Evolutionary conservation across 2,329 filamentous ascomycete genomes (phyloP), one percentile per base, ranked within the genome.

Genomic region (Coniochaeta pulveracea): DNA sequence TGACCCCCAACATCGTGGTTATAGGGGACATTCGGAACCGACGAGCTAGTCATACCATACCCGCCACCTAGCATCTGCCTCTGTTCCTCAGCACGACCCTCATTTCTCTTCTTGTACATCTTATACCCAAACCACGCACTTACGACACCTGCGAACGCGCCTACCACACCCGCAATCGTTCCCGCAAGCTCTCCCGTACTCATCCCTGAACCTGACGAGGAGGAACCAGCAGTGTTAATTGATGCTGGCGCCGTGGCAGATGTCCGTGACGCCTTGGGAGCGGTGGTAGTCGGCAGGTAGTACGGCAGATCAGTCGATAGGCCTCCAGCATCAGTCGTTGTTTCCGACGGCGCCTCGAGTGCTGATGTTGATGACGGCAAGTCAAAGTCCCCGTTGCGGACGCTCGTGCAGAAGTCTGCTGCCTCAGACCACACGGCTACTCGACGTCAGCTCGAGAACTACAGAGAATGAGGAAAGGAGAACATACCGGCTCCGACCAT

Each of bases 401-500:
- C 17, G 15, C 26, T 28, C 15, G 19, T 15, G 15, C 26, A 28
- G 26, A 28, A 28, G 26, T 28, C 26, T 11, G 26, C 26, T 16
- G 15, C 15, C 6, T 28, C 26, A 5, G 26, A 28, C 15, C 17
- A 28, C 4, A 28, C 26, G 19, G 10, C 9, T 33, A 19, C 8
- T 9, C 10, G n/a, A 21, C 16, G 19, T 15, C 21, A 26, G 16
- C 17, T 4, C 8, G 16, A 11, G 7, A 18, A 5, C 4, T 15
- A 15, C 11, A 15, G 6, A 27, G 7, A 6, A 6, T 28, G 26
- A 19, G 3, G 14, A 17, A 18, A 11, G n/a, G n/a, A n/a, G 32
- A 9, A 37, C 30, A 17, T 24, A 40, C 36, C 14, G 3, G 22
- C 17, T 6, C 35, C 37, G 6, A 29, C 26, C 10, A 33, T 3